A percentile compares a stretch with the other conserved stretches of the same genome.
Evolutionary conservation across 768 basidiomycete species (phyloP).

Genomic region (Boletus edulis): DNA sequence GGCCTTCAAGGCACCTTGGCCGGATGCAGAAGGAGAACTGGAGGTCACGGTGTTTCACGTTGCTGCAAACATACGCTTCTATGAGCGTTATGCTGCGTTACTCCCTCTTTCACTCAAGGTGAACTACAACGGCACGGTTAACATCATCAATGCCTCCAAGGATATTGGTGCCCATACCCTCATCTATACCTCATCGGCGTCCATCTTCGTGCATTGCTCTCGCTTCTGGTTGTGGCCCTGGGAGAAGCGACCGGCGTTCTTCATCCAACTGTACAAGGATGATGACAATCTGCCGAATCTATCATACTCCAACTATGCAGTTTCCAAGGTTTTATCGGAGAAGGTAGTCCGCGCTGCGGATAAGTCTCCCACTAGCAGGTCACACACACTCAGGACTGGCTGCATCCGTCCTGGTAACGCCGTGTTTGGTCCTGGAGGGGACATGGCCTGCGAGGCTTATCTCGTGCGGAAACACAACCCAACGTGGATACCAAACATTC

Average conservation of each 20-base stretch:
- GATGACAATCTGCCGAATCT: conserved; percentile 49
- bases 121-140: conserved; percentile 66
- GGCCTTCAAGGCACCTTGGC: conserved; percentile 69
- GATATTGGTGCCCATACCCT: conserved; percentile 53
- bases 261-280: conserved; percentile 65
- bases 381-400: conserved; percentile 55
- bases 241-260: conserved; percentile 55
- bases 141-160: conserved; percentile 60
- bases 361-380: conserved; percentile 30
- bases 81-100: conserved; percentile 55
- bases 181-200: conserved; percentile 74
- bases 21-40: conserved; percentile 26
- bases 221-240: conserved; percentile 76
- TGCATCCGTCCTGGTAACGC: conserved; percentile 79
- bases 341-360: conserved; percentile 41
- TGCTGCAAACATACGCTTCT: conserved; percentile 77
- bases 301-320: conserved; percentile 80
- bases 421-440: conserved; percentile 72
- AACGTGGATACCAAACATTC: conserved; percentile 55
- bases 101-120: conserved; percentile 55
- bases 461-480: conserved; percentile 58
- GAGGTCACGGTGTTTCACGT: conserved; percentile 71
- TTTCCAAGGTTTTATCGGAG: conserved; percentile 62
- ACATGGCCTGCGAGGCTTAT: conserved; percentile 63
- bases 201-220: conserved; percentile 53